These are phyloP conservation scores for Fusarium sp. DNA, from an alignment of 2,329 filamentous ascomycete species.

Conservation along the genomic window DNA sequence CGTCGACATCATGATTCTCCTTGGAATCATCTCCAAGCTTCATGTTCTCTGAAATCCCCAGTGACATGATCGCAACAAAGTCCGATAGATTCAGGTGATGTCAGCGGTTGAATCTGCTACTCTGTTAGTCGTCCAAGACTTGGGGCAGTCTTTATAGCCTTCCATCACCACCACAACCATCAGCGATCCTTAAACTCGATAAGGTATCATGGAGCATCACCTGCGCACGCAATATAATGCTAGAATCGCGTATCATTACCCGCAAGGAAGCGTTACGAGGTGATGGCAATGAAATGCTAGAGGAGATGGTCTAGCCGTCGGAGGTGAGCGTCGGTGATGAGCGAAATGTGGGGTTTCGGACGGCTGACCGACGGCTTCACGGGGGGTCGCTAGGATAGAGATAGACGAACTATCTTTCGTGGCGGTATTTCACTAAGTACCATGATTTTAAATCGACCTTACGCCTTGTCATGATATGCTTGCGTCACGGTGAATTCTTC, in stretches of 20 bases:
- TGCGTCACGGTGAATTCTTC: background rate
- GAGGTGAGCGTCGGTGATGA: conserved; percentile 45
- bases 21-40: background rate
- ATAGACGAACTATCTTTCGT: no score
- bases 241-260: conserved; percentile 15
- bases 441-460: no score
- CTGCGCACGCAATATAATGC: conserved; percentile 14
- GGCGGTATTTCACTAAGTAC: no score
- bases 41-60: background rate
- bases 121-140: no score
- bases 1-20: background rate
- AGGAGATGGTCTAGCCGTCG: conserved; percentile 2
- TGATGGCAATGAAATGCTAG: background rate
- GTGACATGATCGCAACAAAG: background rate
- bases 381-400: background rate
- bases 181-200: background rate
- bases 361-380: background rate
- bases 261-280: background rate
- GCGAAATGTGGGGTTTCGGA: conserved; percentile 36
- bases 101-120: background rate
- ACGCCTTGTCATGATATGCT: no score
- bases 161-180: background rate
- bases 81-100: background rate
- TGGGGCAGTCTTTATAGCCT: background rate
- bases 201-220: background rate